Percentiles rank a stretch among this genome's conserved stretches.
phyloP scores from a whole-genome alignment of 139 green algal species.

The Asterochloris erici region DNA sequence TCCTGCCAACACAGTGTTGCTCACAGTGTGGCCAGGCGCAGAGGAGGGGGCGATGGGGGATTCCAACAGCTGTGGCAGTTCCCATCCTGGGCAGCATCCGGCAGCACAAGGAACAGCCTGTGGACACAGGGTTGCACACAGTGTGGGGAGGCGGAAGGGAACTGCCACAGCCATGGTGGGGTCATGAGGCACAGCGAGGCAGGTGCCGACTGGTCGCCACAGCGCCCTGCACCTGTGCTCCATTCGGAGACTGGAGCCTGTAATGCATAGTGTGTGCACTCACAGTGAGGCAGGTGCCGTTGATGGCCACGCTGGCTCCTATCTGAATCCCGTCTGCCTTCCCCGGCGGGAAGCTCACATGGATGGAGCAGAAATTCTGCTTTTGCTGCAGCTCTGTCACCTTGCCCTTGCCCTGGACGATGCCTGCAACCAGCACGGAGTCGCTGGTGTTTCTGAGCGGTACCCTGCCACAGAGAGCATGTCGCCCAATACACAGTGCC shows the following conservation, averaged over 20 bases:
- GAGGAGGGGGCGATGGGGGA: not conserved
- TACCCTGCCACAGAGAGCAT: too few species aligned
- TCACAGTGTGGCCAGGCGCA: too few species aligned
- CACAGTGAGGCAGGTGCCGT: slow-evolving; percentile 93
- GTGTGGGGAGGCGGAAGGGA: not conserved
- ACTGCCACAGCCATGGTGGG: not conserved
- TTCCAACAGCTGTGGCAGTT: too few species aligned
- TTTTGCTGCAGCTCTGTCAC: slow-evolving; percentile 46
- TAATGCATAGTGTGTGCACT: not conserved
- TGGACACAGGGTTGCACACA: not conserved
- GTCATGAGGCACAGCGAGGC: not conserved
- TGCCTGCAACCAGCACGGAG: slow-evolving; percentile 56
- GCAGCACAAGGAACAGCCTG: not conserved
- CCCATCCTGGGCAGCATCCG: too few species aligned
- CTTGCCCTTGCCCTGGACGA: slow-evolving; percentile 83
- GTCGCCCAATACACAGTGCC: too few species aligned
- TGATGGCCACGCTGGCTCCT: slow-evolving; percentile 87
- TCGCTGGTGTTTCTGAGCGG: not conserved
- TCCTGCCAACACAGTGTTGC: too few species aligned
- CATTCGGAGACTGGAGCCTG: not conserved
- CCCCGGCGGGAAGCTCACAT: slow-evolving; percentile 69
- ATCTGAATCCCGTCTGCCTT: slow-evolving; percentile 53
- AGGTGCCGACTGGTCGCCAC: not conserved
- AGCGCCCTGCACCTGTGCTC: not conserved
- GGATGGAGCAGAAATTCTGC: slow-evolving; percentile 55